Evolutionary conservation across 306 rosid genomes (phyloP).

Genomic region (Medicago truncatula): MtrunA17r5.0-ANR NC_053042.1:35437001-35437500

Average conservation of each 20-base stretch:
- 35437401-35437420: background rate
- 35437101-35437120: background rate
- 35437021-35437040: background rate
- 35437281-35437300: too few species aligned
- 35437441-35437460: slow-evolving; percentile 6
- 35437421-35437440: slow-evolving; percentile 20
- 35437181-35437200: background rate
- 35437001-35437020: background rate
- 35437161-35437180: background rate
- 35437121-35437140: background rate
- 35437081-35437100: background rate
- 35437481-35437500: slow-evolving; percentile 30
- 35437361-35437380: slow-evolving; percentile 6
- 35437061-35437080: background rate
- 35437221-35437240: slow-evolving; percentile 1
- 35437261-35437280: too few species aligned
- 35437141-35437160: background rate
- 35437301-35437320: background rate
- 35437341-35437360: slow-evolving; percentile 28
- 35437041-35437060: background rate
- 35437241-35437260: background rate
- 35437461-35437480: slow-evolving; percentile 22
- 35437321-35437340: slow-evolving; percentile 10
- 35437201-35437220: background rate
- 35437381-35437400: slow-evolving; percentile 3